Evolutionary conservation across 2,329 filamentous ascomycete species (phyloP).

Genomic region (Hymenotorrendiella dingleyae): DNA sequence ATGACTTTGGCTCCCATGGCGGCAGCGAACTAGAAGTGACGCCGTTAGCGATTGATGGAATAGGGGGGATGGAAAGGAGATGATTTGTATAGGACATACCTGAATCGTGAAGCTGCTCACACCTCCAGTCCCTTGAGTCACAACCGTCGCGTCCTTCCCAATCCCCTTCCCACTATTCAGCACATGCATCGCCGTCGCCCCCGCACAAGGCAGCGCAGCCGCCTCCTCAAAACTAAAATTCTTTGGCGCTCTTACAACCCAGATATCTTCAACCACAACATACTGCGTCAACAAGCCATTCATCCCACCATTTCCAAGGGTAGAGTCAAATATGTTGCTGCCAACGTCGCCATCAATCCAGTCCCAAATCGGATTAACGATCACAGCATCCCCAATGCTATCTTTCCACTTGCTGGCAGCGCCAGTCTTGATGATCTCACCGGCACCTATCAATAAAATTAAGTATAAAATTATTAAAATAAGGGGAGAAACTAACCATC

Average conservation of each 20-base stretch:
- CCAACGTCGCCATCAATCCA: too few relatives aligned
- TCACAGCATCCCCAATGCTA: too few relatives aligned
- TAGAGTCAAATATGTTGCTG: too few relatives aligned
- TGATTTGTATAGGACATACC: neutral
- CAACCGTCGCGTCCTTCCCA: conserved; percentile 28
- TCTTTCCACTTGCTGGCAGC: too few relatives aligned
- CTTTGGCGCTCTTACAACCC: conserved; percentile 45
- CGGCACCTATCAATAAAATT: too few relatives aligned
- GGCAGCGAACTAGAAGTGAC: conserved; percentile 34
- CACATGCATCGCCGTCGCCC: conserved; percentile 47
- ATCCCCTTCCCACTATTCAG: conserved; percentile 38
- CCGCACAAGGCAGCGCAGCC: conserved; percentile 42
- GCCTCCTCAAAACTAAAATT: conserved; percentile 37
- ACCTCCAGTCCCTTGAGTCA: conserved; percentile 38
- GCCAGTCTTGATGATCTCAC: too few relatives aligned
- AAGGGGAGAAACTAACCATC: too few relatives aligned
- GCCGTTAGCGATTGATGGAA: neutral
- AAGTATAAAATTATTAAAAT: too few relatives aligned
- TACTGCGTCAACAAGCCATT: conserved; percentile 52
- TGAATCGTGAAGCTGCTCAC: conserved; percentile 34
- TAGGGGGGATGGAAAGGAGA: neutral
- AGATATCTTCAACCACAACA: conserved; percentile 48
- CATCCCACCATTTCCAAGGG: conserved; percentile 48
- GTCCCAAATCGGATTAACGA: too few relatives aligned
- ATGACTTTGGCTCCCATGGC: conserved; percentile 49